Percentiles rank a stretch among this genome's conserved stretches.
Evolutionary conservation across 495 filamentous ascomycete species (phyloP).

Genomic region (Aspergillus sclerotioniger): DNA sequence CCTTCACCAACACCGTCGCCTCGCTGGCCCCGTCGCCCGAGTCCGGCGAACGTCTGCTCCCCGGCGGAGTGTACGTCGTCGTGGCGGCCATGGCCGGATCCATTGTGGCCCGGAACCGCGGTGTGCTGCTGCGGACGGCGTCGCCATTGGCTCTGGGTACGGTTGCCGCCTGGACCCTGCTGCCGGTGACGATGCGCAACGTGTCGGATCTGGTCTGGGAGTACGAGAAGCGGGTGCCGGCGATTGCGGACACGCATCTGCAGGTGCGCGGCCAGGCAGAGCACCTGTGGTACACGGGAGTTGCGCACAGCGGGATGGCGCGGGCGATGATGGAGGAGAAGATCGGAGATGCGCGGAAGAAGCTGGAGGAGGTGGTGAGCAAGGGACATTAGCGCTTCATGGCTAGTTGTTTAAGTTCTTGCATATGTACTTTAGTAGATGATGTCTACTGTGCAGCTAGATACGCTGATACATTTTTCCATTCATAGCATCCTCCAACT

Average conservation of each 20-base stretch:
- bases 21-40: conserved; percentile 80
- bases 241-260: conserved; percentile 74
- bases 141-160: conserved; percentile 71
- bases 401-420: neutral
- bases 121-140: conserved; percentile 69
- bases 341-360: conserved; percentile 67
- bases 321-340: conserved; percentile 73
- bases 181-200: conserved; percentile 81
- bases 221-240: conserved; percentile 84
- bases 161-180: conserved; percentile 67
- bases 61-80: conserved; percentile 83
- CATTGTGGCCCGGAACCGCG: conserved; percentile 83
- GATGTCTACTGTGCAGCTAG: no score
- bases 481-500: no score
- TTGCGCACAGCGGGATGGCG: conserved; percentile 67
- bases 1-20: conserved; percentile 76
- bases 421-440: conserved; percentile 25
- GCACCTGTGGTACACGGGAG: conserved; percentile 65
- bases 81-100: conserved; percentile 89
- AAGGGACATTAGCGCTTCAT: conserved; percentile 61
- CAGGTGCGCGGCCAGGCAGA: conserved; percentile 61
- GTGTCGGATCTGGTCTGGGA: conserved; percentile 79
- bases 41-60: conserved; percentile 78
- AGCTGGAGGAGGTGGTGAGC: conserved; percentile 82
- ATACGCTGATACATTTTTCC: no score